Percentiles rank a stretch among this genome's conserved stretches.
Conservation (phyloP, 2,329 filamentous ascomycete species). For the Zasmidium citrigriseum region DNA sequence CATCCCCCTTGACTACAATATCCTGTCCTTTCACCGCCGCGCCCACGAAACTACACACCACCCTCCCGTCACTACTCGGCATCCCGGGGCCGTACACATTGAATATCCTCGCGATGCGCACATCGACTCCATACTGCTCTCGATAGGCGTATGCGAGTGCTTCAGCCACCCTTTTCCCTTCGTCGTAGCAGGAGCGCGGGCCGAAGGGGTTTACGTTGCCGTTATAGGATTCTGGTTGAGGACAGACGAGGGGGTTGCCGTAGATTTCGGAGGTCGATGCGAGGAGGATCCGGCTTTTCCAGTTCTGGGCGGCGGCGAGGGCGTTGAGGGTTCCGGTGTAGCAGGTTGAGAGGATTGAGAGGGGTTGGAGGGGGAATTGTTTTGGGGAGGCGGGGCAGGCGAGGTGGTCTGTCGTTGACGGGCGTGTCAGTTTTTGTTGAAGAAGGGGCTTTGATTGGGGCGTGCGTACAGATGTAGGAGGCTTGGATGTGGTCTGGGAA, state of each 20-base stretch:
- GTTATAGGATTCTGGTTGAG: slow-evolving; percentile 10
- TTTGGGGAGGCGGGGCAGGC: slow-evolving; percentile 6
- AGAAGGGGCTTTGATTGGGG: no score
- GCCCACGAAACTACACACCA: slow-evolving; percentile 8
- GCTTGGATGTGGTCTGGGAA: background rate
- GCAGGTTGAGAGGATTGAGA: slow-evolving; percentile 7
- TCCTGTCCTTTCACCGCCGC: slow-evolving; percentile 1
- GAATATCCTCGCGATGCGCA: slow-evolving; percentile 9
- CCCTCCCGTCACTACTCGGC: slow-evolving; percentile 4
- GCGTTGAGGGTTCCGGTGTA: slow-evolving; percentile 6
- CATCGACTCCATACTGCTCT: background rate
- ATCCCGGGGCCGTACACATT: slow-evolving; percentile 10
- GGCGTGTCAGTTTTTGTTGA: no score
- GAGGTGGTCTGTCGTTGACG: no score
- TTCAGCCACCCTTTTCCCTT: slow-evolving; percentile 15
- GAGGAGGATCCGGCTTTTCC: slow-evolving; percentile 3
- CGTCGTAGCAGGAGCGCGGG: slow-evolving; percentile 13
- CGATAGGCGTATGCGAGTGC: slow-evolving; percentile 13
- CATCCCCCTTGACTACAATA: slow-evolving; percentile 3
- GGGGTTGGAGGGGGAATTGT: background rate
- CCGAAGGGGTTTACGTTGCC: slow-evolving; percentile 16
- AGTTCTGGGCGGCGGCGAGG: background rate
- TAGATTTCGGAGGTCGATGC: slow-evolving; percentile 6
- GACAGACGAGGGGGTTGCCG: background rate
- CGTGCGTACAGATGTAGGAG: slow-evolving; percentile 3